These are phyloP conservation scores for Lunularia cruciata DNA, from an alignment of 225 moss, liverwort and hornwort species.

Conservation along the genomic window DNA sequence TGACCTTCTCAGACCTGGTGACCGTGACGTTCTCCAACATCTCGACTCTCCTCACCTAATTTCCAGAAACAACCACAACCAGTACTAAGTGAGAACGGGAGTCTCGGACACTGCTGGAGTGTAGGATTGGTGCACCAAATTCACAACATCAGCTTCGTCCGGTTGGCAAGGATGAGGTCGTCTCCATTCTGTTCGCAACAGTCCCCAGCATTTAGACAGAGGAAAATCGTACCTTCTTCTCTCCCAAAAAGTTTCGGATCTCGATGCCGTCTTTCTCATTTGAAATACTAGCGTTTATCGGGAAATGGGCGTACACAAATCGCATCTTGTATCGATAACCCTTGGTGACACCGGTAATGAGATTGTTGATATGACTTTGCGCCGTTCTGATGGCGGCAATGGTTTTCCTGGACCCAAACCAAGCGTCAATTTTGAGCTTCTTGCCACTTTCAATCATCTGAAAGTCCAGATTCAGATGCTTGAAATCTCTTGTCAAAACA, in stretches of 20 bases:
- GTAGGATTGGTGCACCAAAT: too few relatives aligned
- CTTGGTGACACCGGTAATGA: slow-evolving; percentile 76
- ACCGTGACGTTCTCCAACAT: slow-evolving; percentile 70
- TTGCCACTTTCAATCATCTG: slow-evolving; percentile 58
- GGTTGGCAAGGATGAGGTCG: neutral
- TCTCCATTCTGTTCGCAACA: neutral
- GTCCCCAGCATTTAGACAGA: neutral
- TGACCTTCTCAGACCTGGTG: slow-evolving; percentile 76
- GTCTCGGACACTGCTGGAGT: neutral
- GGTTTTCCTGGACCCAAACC: slow-evolving; percentile 73
- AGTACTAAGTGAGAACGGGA: neutral
- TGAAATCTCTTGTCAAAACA: slow-evolving; percentile 64
- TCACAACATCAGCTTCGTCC: too few relatives aligned
- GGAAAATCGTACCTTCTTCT: slow-evolving; percentile 61
- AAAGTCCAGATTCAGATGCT: slow-evolving; percentile 76
- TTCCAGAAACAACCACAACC: neutral
- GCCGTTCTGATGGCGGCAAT: slow-evolving; percentile 81
- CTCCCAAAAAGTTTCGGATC: slow-evolving; percentile 79
- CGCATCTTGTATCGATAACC: slow-evolving; percentile 83
- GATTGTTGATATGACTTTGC: slow-evolving; percentile 69
- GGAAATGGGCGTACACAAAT: slow-evolving; percentile 83
- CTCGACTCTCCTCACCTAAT: slow-evolving; percentile 65
- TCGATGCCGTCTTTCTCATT: slow-evolving; percentile 64
- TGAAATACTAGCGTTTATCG: slow-evolving; percentile 77
- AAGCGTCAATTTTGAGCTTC: slow-evolving; percentile 73